Evolutionary conservation across 2,329 filamentous ascomycete genomes (phyloP).

Genomic region (Colletotrichum salicis): DNA sequence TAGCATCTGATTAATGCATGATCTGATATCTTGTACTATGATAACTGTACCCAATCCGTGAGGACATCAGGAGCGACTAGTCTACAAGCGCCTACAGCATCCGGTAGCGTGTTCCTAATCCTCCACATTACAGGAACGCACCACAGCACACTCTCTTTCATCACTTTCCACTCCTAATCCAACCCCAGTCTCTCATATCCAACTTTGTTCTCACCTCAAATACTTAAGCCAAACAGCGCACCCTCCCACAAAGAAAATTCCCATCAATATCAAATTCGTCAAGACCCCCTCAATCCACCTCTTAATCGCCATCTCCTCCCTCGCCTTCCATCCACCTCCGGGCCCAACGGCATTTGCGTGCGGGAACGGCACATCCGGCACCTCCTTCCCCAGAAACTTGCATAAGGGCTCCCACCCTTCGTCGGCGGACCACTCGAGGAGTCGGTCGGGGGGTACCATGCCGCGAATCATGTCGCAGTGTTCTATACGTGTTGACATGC

Average conservation of each 20-base stretch:
- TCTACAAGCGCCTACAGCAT: not conserved
- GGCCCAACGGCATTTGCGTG: constrained; percentile 41
- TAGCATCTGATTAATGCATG: not conserved
- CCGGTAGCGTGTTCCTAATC: not conserved
- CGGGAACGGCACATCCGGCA: constrained; percentile 48
- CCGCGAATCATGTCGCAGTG: constrained; percentile 47
- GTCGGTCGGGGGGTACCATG: constrained; percentile 40
- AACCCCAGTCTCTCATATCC: no score
- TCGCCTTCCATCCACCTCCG: constrained; percentile 24
- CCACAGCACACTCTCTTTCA: not conserved
- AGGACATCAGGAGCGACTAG: not conserved
- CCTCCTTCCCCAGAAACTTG: constrained; percentile 48
- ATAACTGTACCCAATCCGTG: not conserved
- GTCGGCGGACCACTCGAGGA: constrained; percentile 49
- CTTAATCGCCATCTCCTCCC: constrained; percentile 31
- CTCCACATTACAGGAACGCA: not conserved
- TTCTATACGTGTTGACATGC: constrained; percentile 35
- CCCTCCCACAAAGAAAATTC: constrained; percentile 3
- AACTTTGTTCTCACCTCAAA: not conserved
- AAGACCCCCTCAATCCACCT: constrained; percentile 31
- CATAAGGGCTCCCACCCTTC: constrained; percentile 56
- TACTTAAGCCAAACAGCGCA: constrained; percentile 14
- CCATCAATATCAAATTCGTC: constrained; percentile 21
- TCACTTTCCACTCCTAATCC: no score
- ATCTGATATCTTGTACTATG: not conserved